Evolutionary conservation across 2,329 filamentous ascomycete genomes (phyloP).

Genomic region (Cylindrodendrum hubeiense): DNA sequence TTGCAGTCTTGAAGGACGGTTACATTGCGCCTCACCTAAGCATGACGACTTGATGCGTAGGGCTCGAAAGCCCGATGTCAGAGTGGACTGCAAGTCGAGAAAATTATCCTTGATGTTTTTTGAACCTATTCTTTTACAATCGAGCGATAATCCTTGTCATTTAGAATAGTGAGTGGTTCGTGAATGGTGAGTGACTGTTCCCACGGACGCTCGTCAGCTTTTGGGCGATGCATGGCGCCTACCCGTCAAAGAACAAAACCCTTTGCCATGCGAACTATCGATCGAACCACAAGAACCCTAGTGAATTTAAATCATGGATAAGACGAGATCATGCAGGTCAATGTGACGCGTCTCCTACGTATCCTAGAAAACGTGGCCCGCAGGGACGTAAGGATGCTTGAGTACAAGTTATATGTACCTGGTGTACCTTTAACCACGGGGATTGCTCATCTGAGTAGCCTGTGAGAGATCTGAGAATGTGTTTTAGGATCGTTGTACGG

Average conservation of each 20-base stretch:
- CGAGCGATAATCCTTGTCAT: too few species aligned
- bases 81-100: neutral
- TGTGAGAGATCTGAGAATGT: neutral
- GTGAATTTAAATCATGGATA: constrained; percentile 13
- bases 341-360: neutral
- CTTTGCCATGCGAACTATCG: neutral
- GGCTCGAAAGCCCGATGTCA: neutral
- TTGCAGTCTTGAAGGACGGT: neutral
- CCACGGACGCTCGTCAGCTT: neutral
- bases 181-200: neutral
- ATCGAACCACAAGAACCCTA: neutral
- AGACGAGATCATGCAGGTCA: constrained; percentile 9
- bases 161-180: neutral
- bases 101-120: neutral
- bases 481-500: neutral
- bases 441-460: neutral
- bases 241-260: neutral
- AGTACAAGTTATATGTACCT: too few species aligned
- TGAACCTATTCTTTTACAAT: too few species aligned
- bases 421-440: neutral
- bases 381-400: neutral
- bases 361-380: neutral
- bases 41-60: neutral
- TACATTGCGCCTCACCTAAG: neutral
- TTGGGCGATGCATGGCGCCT: neutral